Evolutionary conservation across 1,284 basidiomycete genomes (phyloP).

Genomic region (Sporisorium scitamineum): DNA sequence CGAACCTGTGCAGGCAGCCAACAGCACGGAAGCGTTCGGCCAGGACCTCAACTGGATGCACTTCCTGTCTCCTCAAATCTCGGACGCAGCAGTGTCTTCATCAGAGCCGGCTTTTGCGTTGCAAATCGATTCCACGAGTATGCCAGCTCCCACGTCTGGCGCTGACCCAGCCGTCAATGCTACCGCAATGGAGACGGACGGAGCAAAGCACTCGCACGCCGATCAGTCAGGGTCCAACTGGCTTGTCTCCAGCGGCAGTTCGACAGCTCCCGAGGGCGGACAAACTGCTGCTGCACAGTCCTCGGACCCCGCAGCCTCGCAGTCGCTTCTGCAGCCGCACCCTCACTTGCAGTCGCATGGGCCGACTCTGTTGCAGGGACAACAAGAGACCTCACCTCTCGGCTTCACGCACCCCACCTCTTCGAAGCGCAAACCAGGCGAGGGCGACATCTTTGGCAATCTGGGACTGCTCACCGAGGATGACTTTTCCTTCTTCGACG

Average conservation of each 20-base stretch:
- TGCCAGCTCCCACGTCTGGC: background rate
- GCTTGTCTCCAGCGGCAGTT: conserved; percentile 6
- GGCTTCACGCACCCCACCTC: conserved; percentile 11
- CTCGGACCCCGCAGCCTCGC: background rate
- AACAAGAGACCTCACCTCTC: conserved; percentile 5
- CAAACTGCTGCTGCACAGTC: background rate
- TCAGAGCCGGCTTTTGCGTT: background rate
- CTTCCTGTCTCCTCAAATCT: conserved; percentile 17
- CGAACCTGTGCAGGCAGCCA: conserved; percentile 3
- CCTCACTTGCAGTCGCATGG: conserved; percentile 11
- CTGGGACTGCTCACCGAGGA: conserved; percentile 61
- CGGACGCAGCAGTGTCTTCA: conserved; percentile 9
- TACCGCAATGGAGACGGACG: background rate
- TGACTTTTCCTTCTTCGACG: conserved; percentile 66
- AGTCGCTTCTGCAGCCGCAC: conserved; percentile 20
- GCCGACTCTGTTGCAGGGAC: conserved; percentile 19
- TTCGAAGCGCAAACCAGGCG: conserved; percentile 38
- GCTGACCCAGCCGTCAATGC: background rate
- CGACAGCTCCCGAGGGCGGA: conserved; percentile 3
- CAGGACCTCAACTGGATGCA: conserved; percentile 43
- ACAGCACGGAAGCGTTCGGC: conserved; percentile 12
- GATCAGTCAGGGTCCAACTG: conserved; percentile 9
- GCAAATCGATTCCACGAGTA: background rate
- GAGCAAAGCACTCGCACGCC: background rate
- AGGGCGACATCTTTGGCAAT: conserved; percentile 46